These are phyloP conservation scores for Ceriops tagal DNA, from an alignment of 345 rosid genomes.

Conservation along the genomic window DNA sequence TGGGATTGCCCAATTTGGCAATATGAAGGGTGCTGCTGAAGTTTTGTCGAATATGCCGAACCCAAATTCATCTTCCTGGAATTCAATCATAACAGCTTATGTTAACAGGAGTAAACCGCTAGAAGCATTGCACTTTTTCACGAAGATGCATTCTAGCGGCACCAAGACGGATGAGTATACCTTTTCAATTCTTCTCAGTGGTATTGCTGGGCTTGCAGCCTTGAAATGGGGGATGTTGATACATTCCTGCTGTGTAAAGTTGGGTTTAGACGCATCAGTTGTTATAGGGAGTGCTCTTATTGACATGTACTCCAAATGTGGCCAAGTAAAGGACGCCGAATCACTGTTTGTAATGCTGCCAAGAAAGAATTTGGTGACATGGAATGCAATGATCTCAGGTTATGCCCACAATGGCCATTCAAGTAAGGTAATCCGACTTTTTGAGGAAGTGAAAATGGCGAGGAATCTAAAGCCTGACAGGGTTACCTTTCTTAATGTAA, in stretches of 20 bases:
- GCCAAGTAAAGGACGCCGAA: slow-evolving; percentile 50
- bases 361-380: slow-evolving; percentile 53
- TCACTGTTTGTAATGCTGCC: slow-evolving; percentile 44
- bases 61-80: slow-evolving; percentile 80
- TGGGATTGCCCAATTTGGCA: slow-evolving; percentile 58
- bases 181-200: slow-evolving; percentile 56
- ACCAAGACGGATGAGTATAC: slow-evolving; percentile 53
- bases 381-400: slow-evolving; percentile 80
- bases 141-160: slow-evolving; percentile 47
- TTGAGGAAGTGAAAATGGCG: slow-evolving; percentile 39
- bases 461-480: slow-evolving; percentile 54
- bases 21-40: slow-evolving; percentile 44
- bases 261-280: slow-evolving; percentile 39
- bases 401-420: slow-evolving; percentile 65
- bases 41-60: slow-evolving; percentile 46
- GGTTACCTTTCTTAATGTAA: slow-evolving; percentile 64
- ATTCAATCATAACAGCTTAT: slow-evolving; percentile 64
- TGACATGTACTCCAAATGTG: slow-evolving; percentile 84
- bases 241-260: slow-evolving; percentile 47
- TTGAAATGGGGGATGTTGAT: slow-evolving; percentile 60
- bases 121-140: slow-evolving; percentile 54
- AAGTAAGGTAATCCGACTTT: slow-evolving; percentile 37
- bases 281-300: slow-evolving; percentile 69
- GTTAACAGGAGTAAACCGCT: slow-evolving; percentile 44
- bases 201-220: slow-evolving; percentile 55